phyloP scores from a whole-genome alignment of 2,329 filamentous ascomycete genomes.

The Hymenoscyphus scutula region DNA sequence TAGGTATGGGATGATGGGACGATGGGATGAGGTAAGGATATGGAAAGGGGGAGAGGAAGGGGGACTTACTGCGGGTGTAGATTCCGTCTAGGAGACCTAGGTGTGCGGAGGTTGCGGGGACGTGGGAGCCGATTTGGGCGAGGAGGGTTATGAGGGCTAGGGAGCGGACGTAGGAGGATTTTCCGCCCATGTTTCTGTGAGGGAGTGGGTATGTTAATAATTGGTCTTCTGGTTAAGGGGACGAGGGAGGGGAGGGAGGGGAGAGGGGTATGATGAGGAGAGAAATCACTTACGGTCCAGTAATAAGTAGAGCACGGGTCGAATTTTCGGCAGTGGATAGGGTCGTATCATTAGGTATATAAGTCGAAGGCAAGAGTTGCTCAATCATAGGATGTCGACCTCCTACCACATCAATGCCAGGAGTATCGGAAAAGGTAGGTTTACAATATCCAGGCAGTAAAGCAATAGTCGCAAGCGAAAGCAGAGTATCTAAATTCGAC shows the following conservation, averaged over 20 bases:
- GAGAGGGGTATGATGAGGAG: background rate
- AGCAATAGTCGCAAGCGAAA: slow-evolving; percentile 82
- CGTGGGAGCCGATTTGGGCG: slow-evolving; percentile 91
- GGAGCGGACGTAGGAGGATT: slow-evolving; percentile 94
- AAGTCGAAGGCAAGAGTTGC: slow-evolving; percentile 77
- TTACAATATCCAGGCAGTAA: slow-evolving; percentile 83
- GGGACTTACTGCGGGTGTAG: slow-evolving; percentile 66
- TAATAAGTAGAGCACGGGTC: slow-evolving; percentile 65
- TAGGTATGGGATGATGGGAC: no score
- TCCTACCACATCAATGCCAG: slow-evolving; percentile 64
- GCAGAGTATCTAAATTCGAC: slow-evolving; percentile 82
- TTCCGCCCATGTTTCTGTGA: slow-evolving; percentile 85
- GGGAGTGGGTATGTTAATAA: background rate
- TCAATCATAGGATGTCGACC: slow-evolving; percentile 97
- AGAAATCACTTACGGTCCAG: slow-evolving; percentile 59
- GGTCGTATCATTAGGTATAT: slow-evolving; percentile 85
- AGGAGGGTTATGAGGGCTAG: slow-evolving; percentile 90
- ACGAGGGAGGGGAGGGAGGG: background rate
- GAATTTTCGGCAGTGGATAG: slow-evolving; percentile 65
- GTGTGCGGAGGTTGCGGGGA: slow-evolving; percentile 71
- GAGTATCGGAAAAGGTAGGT: slow-evolving; percentile 63
- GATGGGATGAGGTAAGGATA: no score
- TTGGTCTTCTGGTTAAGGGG: background rate
- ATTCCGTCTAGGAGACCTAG: slow-evolving; percentile 88
- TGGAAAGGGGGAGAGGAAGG: no score